Base-by-base conservation (phyloP, 208 protist genomes). In the Sergeia podlipaevii region DNA sequence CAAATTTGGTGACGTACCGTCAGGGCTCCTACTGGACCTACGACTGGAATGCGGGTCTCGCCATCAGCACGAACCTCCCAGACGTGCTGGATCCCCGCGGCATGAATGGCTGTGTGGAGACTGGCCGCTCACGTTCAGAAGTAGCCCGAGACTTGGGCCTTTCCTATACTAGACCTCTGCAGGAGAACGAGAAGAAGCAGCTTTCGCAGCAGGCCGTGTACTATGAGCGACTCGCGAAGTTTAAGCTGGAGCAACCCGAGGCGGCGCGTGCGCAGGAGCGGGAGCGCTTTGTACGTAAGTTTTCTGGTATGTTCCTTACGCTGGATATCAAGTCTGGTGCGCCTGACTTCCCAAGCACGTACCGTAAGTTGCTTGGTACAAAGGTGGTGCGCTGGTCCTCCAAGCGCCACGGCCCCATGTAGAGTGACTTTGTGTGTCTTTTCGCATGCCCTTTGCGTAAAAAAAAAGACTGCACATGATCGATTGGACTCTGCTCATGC, bases 171-270 rank as follows among this genome's bases (percentile, higher is more conserved):
- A 68, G 89, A 3, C 78, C 89, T n/a, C 65, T 96, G 50, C 77
- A 87, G 18, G 83, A 90, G 4, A 91, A 92, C 42, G 89, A 96
- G 65, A 88, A 89, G 82, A 85, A 87, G 60, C 85, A 96, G 72
- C 77, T 96, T 10, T 83, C 81, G 7, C 77, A 96, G 42, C 81
- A 91, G 62, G 89, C 83, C 20, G 59, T 90, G 17, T 96, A 93
- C 70, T 93, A 93, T 67, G 89, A 96, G 64, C 74, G 86, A 0
- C 60, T 96, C 36, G 79, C 83, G 11, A 89, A 90, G 72, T 96
- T 96, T 55, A 96, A 96, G 68, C 67, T 89, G 65, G 85, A 96
- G 71, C 89, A 96, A 49, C 85, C 85, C 6, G 83, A 96, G 74
- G 83, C 85, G 6, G 85, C 89, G 6, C 80, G 85, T 10, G 81